Evolutionary conservation across 1,284 basidiomycete genomes (phyloP).

Genomic region (Meripilus lineatus): DNA sequence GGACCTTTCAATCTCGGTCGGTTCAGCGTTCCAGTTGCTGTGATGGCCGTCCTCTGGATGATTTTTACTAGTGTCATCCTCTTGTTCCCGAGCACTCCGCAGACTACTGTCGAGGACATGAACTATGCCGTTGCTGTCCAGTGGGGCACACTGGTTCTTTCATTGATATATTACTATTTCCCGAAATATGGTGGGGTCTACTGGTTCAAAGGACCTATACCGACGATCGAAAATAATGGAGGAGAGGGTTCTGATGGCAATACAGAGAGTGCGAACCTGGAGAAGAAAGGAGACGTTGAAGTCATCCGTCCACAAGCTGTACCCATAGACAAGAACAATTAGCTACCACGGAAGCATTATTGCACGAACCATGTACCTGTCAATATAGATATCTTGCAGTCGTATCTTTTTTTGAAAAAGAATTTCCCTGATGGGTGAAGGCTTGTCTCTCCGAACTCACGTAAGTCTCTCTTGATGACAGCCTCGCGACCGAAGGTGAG

Average conservation of each 20-base stretch:
- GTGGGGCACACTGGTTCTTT: conserved; percentile 48
- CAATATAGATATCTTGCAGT: too few relatives aligned
- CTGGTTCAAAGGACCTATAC: conserved; percentile 60
- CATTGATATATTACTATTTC: conserved; percentile 58
- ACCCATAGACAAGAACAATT: too few relatives aligned
- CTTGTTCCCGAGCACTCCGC: conserved; percentile 55
- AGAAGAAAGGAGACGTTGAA: background rate
- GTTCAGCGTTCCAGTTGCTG: conserved; percentile 27
- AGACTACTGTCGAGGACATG: conserved; percentile 45
- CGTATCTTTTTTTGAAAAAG: too few relatives aligned
- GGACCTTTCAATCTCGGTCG: conserved; percentile 62
- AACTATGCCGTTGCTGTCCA: conserved; percentile 66
- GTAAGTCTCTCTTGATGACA: too few relatives aligned
- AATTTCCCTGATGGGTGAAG: too few relatives aligned
- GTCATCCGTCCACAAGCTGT: too few relatives aligned
- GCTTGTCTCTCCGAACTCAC: too few relatives aligned
- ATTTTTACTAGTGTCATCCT: conserved; percentile 54
- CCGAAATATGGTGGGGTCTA: conserved; percentile 62
- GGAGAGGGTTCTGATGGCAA: too few relatives aligned
- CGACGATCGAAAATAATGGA: conserved; percentile 25
- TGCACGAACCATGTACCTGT: too few relatives aligned
- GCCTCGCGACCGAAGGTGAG: too few relatives aligned
- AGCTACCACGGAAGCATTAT: too few relatives aligned
- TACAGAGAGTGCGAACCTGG: too few relatives aligned
- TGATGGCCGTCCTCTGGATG: conserved; percentile 56